These are phyloP conservation scores for Clonostachys rhizophaga DNA, from an alignment of 2,329 filamentous ascomycete species.

Conservation along the genomic window DNA sequence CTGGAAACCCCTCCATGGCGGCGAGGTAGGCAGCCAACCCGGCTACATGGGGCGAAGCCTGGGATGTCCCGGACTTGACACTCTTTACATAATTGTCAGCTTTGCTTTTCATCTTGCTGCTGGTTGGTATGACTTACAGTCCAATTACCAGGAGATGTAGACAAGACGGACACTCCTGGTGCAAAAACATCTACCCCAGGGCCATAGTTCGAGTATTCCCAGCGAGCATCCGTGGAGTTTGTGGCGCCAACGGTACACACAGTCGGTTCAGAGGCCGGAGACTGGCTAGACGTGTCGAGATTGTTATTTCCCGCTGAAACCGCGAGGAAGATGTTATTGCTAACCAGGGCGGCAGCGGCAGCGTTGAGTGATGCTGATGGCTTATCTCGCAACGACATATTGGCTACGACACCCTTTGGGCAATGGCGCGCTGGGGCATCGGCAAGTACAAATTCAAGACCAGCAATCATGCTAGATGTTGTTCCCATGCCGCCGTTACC, in stretches of 20 bases:
- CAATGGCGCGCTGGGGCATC: constrained; percentile 35
- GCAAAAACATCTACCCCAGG: constrained; percentile 47
- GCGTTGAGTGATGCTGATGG: constrained; percentile 45
- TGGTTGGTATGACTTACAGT: constrained; percentile 13
- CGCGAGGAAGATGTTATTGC: constrained; percentile 42
- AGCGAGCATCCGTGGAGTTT: constrained; percentile 40
- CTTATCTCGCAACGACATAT: constrained; percentile 56
- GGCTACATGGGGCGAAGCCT: constrained; percentile 60
- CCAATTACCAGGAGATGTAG: constrained; percentile 34
- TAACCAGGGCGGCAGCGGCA: constrained; percentile 56
- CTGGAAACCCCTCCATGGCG: constrained; percentile 39
- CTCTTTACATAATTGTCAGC: neutral
- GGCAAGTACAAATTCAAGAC: constrained; percentile 49
- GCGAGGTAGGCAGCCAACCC: constrained; percentile 67
- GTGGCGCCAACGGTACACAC: constrained; percentile 58
- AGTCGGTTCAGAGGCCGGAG: constrained; percentile 48
- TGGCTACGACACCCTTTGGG: constrained; percentile 52
- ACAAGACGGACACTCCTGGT: constrained; percentile 47
- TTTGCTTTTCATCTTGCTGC: no score
- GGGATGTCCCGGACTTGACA: constrained; percentile 1
- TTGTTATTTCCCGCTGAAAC: neutral
- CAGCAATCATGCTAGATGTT: constrained; percentile 44
- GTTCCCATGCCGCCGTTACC: constrained; percentile 30
- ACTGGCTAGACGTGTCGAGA: constrained; percentile 39
- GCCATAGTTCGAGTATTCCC: constrained; percentile 57